phyloP scores from a whole-genome alignment of 140 eudicot species.

The Oenanthe javanica region DNA sequence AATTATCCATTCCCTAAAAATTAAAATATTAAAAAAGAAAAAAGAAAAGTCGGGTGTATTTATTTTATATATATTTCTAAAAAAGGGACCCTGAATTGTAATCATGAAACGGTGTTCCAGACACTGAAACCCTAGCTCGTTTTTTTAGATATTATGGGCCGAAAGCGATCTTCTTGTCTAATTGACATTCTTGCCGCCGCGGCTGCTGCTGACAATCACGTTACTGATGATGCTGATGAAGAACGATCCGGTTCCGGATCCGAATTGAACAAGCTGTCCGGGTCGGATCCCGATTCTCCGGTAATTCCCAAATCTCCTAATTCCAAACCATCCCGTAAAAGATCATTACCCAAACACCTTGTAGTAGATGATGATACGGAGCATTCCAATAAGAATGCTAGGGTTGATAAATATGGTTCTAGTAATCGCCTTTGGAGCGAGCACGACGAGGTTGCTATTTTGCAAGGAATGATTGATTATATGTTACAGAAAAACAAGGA shows the following conservation, averaged over 20 bases:
- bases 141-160: background rate
- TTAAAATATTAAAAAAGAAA: too few species aligned
- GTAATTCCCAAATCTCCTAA: background rate
- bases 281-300: constrained; percentile 15
- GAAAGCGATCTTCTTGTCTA: background rate
- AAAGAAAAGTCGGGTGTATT: too few species aligned
- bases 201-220: background rate
- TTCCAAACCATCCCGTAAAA: background rate
- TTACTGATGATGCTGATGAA: background rate
- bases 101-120: background rate
- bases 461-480: constrained; percentile 49
- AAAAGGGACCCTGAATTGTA: background rate
- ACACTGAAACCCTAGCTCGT: background rate
- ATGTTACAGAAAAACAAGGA: constrained; percentile 24
- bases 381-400: background rate
- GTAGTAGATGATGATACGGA: background rate
- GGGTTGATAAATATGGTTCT: constrained; percentile 5
- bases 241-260: constrained; percentile 15
- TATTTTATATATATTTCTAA: too few species aligned
- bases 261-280: constrained; percentile 15
- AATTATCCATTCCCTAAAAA: too few species aligned
- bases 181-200: background rate
- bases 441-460: constrained; percentile 40
- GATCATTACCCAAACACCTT: background rate
- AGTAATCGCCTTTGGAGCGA: constrained; percentile 44